Base-by-base conservation (phyloP, 2,329 filamentous ascomycete species). In the Parascedosporium putredinis region DNA sequence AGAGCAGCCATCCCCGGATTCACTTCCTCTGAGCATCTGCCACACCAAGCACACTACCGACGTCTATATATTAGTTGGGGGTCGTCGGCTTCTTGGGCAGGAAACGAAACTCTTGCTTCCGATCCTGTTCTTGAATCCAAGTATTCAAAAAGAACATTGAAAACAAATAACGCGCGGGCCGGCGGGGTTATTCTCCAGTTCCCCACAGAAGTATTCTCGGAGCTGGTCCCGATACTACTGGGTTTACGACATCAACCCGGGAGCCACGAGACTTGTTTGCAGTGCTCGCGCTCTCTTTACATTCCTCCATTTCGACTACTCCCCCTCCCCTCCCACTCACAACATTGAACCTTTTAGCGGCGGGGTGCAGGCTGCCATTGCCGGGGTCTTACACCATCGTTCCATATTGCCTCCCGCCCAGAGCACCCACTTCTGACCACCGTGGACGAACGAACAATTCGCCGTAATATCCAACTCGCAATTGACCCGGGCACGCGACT, bases 401-500 rank as follows among this genome's bases (percentile, higher is more conserved):
- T 29, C 33, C 22, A 44, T 31, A 16, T 29, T 43, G 23, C 8
- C n/a, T 42, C 16, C 36, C 40, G n/a, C 18, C 22, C 34, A 23
- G 10, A 20, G n/a, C 12, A 23, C 22, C 22, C 10, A 31, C 18
- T 49, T n/a, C 40, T 38, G 27, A 16, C 16, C 27, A 10, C 42
- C 25, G 27, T 45, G 33, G 42, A n/a, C 8, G 27, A 31, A 20
- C 23, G 23, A 34, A 42, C 27, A 46, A 50, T 40, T 47, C 31
- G 27, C 23, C 33, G 33, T 42, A 48, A 42, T 43, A 38, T 36
- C 22, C 34, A 45, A 38, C 51, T 36, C 31, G 18, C 45, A 47
- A 36, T 52, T 47, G 10, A 50, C 36, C 44, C 50, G 34, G 51
- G 45, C 50, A 54, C 52, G 44, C 50, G 44, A 52, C 50, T 40